Evolutionary conservation across 768 basidiomycete species (phyloP), one percentile per base, ranked within the genome.

Genomic region (Suillus alpinus): DNA sequence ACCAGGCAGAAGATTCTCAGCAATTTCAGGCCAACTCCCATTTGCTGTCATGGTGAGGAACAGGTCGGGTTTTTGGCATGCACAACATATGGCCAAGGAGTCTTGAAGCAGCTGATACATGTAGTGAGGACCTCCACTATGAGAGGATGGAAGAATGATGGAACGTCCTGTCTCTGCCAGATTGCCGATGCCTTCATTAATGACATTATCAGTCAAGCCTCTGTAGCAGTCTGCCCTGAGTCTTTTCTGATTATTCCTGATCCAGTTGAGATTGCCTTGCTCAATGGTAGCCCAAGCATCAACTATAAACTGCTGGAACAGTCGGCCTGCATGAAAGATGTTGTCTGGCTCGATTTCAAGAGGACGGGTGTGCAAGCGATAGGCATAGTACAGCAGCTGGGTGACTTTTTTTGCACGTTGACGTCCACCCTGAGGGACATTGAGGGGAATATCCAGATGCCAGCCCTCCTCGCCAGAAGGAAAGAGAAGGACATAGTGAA

Each of bases 41-140:
- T n/a, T n/a, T n/a, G n/a, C n/a, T n/a, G n/a, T n/a, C n/a, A n/a
- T n/a, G n/a, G n/a, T n/a, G n/a, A n/a, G n/a, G n/a, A n/a, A n/a
- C n/a, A n/a, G n/a, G n/a, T n/a, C n/a, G n/a, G 71, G 49, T 75
- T 76, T 0, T 63, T 64, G 62, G 47, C 66, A 79, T 39, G 72
- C 66, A 0, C 75, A 64, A 13, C 72, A 75, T n/a, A 86, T 70
- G 0, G 83, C 81, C 71, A 85, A 71, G 0, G 80, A 66, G 62
- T 84, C 81, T 36, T 83, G 80, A 41, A 74, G 78, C 0, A 68
- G 65, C 55, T 81, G 76, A 0, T 71, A 64, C 80, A 84, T 83
- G 34, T 81, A 62, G 0, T 73, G 61, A 20, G 80, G 66, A 6
- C 81, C 70, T 9, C 78, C 79, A 26, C 65, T 69, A 63, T 79